Conservation (phyloP, 2,329 filamentous ascomycete genomes). For the Aspergillus carbonarius region DNA sequence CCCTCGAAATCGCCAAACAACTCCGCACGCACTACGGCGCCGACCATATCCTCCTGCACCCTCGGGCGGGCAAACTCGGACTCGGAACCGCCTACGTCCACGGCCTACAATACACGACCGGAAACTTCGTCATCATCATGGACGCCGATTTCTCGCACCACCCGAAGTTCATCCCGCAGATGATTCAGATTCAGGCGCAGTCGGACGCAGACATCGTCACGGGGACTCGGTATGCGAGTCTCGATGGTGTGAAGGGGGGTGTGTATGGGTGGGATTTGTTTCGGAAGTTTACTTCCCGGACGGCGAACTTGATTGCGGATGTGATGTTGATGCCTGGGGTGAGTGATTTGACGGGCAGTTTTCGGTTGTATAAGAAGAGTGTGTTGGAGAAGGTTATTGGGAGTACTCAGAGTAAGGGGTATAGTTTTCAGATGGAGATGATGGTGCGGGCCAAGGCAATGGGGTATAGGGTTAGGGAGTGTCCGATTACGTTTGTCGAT, state of each 20-base stretch:
- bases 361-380: conserved; percentile 87
- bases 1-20: conserved; percentile 84
- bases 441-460: conserved; percentile 96
- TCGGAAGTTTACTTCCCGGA: conserved; percentile 67
- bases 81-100: conserved; percentile 96
- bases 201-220: conserved; percentile 94
- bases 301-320: conserved; percentile 93
- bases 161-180: conserved; percentile 95
- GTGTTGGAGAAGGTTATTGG: conserved; percentile 87
- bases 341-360: conserved; percentile 92
- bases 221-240: conserved; percentile 86
- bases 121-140: conserved; percentile 99
- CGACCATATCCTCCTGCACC: conserved; percentile 76
- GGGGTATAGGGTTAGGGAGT: conserved; percentile 91
- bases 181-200: conserved; percentile 78
- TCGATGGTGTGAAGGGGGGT: conserved; percentile 63
- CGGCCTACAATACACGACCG: conserved; percentile 82
- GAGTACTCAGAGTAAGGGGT: conserved; percentile 92
- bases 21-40: conserved; percentile 79
- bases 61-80: conserved; percentile 92
- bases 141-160: conserved; percentile 99
- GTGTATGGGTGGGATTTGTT: conserved; percentile 97
- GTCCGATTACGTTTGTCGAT: conserved; percentile 95
- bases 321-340: conserved; percentile 90
- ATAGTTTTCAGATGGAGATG: conserved; percentile 99